These are phyloP conservation scores for Gossypium herbaceum DNA, from an alignment of 345 rosid genomes.

Conservation along the genomic window DNA sequence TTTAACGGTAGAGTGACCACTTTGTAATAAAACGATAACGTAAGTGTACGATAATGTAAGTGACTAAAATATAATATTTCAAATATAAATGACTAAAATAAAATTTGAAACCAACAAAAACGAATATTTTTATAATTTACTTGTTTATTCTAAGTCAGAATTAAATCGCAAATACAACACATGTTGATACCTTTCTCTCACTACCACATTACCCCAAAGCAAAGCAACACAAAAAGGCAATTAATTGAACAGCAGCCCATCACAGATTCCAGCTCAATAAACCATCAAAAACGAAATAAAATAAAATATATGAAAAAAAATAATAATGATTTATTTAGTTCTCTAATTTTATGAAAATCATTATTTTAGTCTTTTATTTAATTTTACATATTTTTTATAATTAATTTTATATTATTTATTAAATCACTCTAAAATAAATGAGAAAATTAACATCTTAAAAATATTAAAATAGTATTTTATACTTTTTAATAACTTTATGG, in stretches of 20 bases:
- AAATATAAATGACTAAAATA: fast-evolving
- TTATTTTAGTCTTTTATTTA: fast-evolving
- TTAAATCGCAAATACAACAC: background rate
- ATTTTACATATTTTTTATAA: fast-evolving
- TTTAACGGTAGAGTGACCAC: too few relatives aligned
- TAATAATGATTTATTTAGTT: fast-evolving
- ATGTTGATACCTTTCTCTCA: background rate
- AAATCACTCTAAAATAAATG: too few relatives aligned
- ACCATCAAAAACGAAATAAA: too few relatives aligned
- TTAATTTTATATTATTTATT: fast-evolving
- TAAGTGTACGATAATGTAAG: fast-evolving
- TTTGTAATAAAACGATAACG: too few relatives aligned
- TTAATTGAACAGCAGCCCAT: background rate
- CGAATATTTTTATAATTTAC: fast-evolving
- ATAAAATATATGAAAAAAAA: too few relatives aligned
- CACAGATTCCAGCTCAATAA: too few relatives aligned
- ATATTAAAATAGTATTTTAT: too few relatives aligned
- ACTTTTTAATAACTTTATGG: too few relatives aligned
- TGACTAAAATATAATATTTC: too few relatives aligned
- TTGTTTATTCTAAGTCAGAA: too few relatives aligned
- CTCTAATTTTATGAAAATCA: fast-evolving
- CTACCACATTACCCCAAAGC: background rate
- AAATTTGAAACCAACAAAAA: fast-evolving
- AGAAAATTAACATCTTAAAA: too few relatives aligned
- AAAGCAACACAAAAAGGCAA: background rate